phyloP scores from a whole-genome alignment of 257 asterid species.

The Perilla frutescens region DNA sequence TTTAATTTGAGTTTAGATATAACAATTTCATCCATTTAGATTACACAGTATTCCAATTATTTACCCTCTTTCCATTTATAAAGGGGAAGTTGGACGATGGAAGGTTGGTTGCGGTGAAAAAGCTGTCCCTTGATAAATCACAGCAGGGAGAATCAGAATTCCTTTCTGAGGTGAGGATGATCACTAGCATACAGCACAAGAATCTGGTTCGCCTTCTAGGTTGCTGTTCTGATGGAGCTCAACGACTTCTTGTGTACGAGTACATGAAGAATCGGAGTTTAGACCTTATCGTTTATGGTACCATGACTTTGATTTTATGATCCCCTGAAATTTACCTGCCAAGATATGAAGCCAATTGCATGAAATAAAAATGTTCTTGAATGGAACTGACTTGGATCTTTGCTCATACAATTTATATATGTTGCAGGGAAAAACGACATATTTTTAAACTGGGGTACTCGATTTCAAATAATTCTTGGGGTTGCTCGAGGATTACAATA shows the following conservation, averaged over 20 bases:
- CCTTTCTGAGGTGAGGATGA: slow-evolving; percentile 71
- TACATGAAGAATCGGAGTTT: slow-evolving; percentile 81
- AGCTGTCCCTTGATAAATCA: slow-evolving; percentile 66
- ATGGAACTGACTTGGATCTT: slow-evolving; percentile 14
- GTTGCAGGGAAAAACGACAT: slow-evolving; percentile 57
- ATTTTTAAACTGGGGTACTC: slow-evolving; percentile 65
- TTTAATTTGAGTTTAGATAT: neutral
- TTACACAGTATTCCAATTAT: neutral
- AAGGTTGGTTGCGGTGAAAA: slow-evolving; percentile 64
- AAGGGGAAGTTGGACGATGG: slow-evolving; percentile 79
- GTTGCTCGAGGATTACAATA: slow-evolving; percentile 83
- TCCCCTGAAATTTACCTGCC: neutral
- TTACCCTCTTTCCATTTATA: neutral
- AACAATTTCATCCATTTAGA: neutral
- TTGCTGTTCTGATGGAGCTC: slow-evolving; percentile 79
- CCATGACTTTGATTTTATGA: slow-evolving; percentile 1
- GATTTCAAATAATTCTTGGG: slow-evolving; percentile 78
- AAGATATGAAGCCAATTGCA: slow-evolving; percentile 3
- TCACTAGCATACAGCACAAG: slow-evolving; percentile 85
- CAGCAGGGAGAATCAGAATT: slow-evolving; percentile 84
- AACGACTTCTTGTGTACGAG: slow-evolving; percentile 77
- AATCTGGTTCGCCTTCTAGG: slow-evolving; percentile 82
- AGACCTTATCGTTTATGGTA: slow-evolving; percentile 78
- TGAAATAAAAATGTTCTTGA: neutral
- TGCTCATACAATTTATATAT: neutral